Base-by-base conservation (phyloP, 1,284 basidiomycete genomes). In the Exobasidium cylindrosporum region DNA sequence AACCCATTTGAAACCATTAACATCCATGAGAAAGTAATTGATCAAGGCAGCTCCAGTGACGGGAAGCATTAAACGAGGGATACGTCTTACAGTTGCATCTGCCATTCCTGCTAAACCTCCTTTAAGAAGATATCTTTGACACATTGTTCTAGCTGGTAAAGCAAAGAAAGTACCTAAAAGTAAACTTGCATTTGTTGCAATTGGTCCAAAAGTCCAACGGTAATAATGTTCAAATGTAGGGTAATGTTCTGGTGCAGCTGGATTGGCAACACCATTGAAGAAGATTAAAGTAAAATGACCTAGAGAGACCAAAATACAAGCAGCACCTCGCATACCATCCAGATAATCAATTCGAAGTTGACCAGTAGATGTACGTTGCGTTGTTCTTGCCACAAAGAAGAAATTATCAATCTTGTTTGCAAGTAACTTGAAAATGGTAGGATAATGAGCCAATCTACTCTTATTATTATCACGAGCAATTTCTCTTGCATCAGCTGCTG, bases 211-310 rank as follows among this genome's bases (percentile, higher is more conserved):
- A 28, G 70, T 47, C 5, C 54, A 62, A 46, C 70, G 65, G 65
- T 68, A 68, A 68, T 68, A 74, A 62, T 60, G 14, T 57, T 73
- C 69, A 31, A 73, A 67, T 40, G 53, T 56, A 30, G 63, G 63
- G 32, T 73, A 75, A 63, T 73, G 46, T 63, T 62, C 17, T 17
- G 35, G 10, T 4, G 3, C 3, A 17, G 10, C 35, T 64, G 65
- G 4, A 30, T 14, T 4, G 26, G 73, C 67, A 57, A 70, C 63
- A 31, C 65, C 67, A 49, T 59, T 69, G 66, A 70, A 72, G 67
- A 70, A 76, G 62, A 76, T 74, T 26, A 74, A 68, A 61, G 70
- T 69, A 29, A 72, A 76, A 55, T 76, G 74, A 54, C 70, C 70
- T 60, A 74, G 68, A 49, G 74, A 74, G 40, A 76, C 74, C 43